These are phyloP conservation scores for Petunia axillaris DNA, from an alignment of 257 asterid genomes.

Conservation along the genomic window DNA sequence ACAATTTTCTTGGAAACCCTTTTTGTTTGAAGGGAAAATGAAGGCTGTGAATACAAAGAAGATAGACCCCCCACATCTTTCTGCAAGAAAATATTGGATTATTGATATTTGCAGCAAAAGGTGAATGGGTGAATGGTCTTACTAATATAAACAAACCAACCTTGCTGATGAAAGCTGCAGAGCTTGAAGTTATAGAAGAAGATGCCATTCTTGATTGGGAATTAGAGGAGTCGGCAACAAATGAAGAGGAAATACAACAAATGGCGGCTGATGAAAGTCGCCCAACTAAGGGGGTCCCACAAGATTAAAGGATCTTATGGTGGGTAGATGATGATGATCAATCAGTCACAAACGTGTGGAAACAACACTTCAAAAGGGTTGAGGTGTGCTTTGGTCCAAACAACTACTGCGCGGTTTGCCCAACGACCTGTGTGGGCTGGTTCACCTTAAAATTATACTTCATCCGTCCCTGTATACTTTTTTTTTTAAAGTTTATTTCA, in stretches of 20 bases:
- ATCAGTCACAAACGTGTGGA: too few species aligned
- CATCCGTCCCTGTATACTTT: too few species aligned
- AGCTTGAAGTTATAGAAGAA: constrained; percentile 52
- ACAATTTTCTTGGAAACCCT: constrained; percentile 57
- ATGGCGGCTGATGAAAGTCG: constrained; percentile 19
- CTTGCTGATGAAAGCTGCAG: constrained; percentile 52
- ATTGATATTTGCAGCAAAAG: too few species aligned
- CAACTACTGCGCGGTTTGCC: too few species aligned
- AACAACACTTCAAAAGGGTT: too few species aligned
- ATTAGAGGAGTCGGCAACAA: not conserved
- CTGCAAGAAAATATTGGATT: constrained; percentile 34
- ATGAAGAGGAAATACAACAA: not conserved
- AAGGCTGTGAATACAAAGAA: constrained; percentile 46
- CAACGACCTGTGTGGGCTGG: too few species aligned
- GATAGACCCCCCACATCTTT: constrained; percentile 67
- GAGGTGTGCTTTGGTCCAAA: too few species aligned
- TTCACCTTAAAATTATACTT: too few species aligned
- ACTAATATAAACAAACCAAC: constrained; percentile 29
- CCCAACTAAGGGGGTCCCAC: not conserved
- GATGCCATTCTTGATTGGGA: constrained; percentile 50
- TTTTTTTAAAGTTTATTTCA: too few species aligned
- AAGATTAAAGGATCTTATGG: not conserved
- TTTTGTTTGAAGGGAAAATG: constrained; percentile 47
- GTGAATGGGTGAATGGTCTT: too few species aligned
- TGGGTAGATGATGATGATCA: not conserved